Base-by-base conservation (phyloP, 306 rosid species). In the Mimosa bimucronata region DNA sequence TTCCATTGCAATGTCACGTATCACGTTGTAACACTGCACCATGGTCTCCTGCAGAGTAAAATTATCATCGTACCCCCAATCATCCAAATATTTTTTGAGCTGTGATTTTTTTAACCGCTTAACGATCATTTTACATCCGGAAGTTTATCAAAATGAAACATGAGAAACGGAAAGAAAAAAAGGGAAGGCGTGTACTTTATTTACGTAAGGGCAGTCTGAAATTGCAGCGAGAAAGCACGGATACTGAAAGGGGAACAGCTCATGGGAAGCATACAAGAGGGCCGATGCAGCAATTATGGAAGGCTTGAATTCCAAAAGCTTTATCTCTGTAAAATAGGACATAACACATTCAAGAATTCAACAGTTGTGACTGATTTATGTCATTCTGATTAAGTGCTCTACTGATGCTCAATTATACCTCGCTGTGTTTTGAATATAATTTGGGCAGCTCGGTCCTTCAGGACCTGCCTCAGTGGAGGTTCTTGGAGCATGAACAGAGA, bases 251-350 rank as follows among this genome's bases (percentile, higher is more conserved):
- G 98, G 98, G 66, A 92, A 84, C 77, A 92, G 83, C 79, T 91
- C 94, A 73, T 92, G 90, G 62, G 97, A 88, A 21, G 98, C 92
- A 70, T 73, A 85, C 66, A 95, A 90, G 55, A 95, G 89, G 28
- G 97, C 89, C 2, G 98, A 88, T 42, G 95, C 97, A 74, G 97
- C 91, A 66, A 92, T 86, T 72, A 86, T 60, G 48, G 98, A 95
- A 37, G 98, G 94, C 88, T 87, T 95, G 86, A 90, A 95, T 82
- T 82, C 92, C 87, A 91, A 83, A 50, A 92, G 84, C 85, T 89
- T 86, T 25, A 90, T 71, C 66, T 91, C 98, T 94, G 94, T 85
- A 50, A 48, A n/a, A 2, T 14, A 37, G 73, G 45, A 71, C n/a
- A 40, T 3, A 23, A 42, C 5, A 65, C 31, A 61, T 65, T 50